Evolutionary conservation across 805 yeast genomes (phyloP), one percentile per base, ranked within the genome.

Genomic region (Ogataea henricii): DNA sequence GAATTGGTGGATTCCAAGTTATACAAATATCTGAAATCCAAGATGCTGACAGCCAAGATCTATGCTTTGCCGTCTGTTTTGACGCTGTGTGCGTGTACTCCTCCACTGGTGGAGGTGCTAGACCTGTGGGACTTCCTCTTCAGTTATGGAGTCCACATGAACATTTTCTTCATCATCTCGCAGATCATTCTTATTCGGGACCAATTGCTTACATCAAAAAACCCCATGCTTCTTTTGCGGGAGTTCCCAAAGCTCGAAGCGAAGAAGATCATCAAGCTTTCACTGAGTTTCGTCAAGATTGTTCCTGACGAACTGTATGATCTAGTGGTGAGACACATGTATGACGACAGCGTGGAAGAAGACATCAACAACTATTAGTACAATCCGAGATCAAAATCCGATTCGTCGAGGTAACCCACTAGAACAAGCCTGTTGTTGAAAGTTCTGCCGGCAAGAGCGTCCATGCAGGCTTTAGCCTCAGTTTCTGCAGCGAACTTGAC

Each of bases 121-220:
- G 78, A 82, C 48, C 72, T 90, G 14, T 90, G 97, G 97, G 97
- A 90, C 64, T 87, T 90, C 55, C 68, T 89, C 57, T 86, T 90
- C 66, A 96, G 97, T 3, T 90, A 88, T 59, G 97, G 97, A 0
- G 81, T 87, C 16, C 96, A 91, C 60, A 77, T 89, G 83, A 90
- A 91, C 66, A 78, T 91, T 23, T 70, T 91, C 32, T 86, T 89
- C 55, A 81, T 90, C 2, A 88, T 89, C 7, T 92, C 97, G 1
- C 96, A 88, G 62, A 68, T 90, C 18, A 81, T 87, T 4, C 71
- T 85, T 35, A 83, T 86, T 49, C 71, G 97, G 48, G 76, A 82
- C 8, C 68, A 74, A 25, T 68, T 90, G n/a, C 64, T 91, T 46
- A 69, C 68, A 13, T 74, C 85, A 7, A 66, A 64, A 22, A 85